Conservation (phyloP, 2,329 filamentous ascomycete species). For the Hypocrella siamensis region DNA sequence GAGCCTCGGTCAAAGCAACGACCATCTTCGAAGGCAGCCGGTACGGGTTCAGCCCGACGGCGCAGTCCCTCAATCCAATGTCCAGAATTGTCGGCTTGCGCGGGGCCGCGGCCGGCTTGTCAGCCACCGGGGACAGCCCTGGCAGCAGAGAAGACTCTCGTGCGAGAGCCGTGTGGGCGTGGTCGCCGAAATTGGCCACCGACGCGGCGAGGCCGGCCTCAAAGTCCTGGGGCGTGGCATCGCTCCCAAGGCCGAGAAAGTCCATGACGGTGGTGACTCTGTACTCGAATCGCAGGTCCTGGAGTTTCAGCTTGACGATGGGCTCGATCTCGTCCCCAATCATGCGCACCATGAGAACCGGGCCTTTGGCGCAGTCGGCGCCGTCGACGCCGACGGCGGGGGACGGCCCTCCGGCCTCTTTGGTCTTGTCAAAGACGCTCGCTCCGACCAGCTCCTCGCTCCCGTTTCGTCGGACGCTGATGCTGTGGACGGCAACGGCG, state of each 20-base stretch:
- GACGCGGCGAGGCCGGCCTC: slow-evolving; percentile 64
- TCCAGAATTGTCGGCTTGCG: slow-evolving; percentile 51
- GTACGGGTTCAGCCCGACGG: slow-evolving; percentile 72
- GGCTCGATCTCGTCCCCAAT: slow-evolving; percentile 93
- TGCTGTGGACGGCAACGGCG: slow-evolving; percentile 54
- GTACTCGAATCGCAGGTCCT: slow-evolving; percentile 78
- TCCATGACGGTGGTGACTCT: slow-evolving; percentile 72
- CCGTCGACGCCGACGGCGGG: slow-evolving; percentile 12
- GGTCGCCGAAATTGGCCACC: slow-evolving; percentile 58
- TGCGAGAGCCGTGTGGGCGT: slow-evolving; percentile 34
- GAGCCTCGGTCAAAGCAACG: slow-evolving; percentile 64
- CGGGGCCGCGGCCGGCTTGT: slow-evolving; percentile 10
- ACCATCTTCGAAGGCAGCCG: slow-evolving; percentile 60
- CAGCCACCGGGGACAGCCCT: too few species aligned
- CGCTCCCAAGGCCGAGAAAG: slow-evolving; percentile 52
- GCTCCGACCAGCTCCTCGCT: slow-evolving; percentile 57
- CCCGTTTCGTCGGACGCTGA: slow-evolving; percentile 48
- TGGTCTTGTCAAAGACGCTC: slow-evolving; percentile 9
- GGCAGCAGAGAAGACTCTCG: slow-evolving; percentile 5
- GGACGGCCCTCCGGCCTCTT: too few species aligned
- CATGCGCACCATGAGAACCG: slow-evolving; percentile 72
- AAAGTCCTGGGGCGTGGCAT: slow-evolving; percentile 55
- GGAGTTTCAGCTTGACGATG: slow-evolving; percentile 72
- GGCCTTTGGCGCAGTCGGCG: slow-evolving; percentile 7
- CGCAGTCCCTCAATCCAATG: slow-evolving; percentile 64